Evolutionary conservation across 2,329 filamentous ascomycete species (phyloP).

Genomic region (Leptographium procerum): DNA sequence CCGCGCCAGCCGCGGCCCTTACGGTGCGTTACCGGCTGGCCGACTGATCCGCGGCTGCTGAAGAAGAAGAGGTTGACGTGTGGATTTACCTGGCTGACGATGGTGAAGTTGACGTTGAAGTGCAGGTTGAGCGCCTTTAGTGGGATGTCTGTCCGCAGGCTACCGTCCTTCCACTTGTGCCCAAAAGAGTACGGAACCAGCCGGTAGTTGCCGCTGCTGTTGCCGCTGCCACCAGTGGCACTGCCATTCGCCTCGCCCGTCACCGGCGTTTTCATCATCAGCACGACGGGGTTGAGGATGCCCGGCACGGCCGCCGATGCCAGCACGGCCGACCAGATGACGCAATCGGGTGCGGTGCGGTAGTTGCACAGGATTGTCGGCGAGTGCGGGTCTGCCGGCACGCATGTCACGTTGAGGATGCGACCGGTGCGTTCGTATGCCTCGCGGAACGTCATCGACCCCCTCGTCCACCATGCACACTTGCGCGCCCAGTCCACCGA

Average conservation of each 20-base stretch:
- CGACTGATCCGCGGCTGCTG: slow-evolving; percentile 81
- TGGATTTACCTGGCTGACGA: slow-evolving; percentile 81
- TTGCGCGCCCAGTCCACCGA: slow-evolving; percentile 80
- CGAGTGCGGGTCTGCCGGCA: slow-evolving; percentile 90
- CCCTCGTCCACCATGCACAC: slow-evolving; percentile 81
- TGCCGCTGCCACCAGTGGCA: no score
- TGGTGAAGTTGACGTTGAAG: slow-evolving; percentile 97
- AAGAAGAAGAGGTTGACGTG: slow-evolving; percentile 99
- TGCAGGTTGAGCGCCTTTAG: slow-evolving; percentile 88
- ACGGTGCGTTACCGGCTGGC: slow-evolving; percentile 86
- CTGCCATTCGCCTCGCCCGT: not conserved
- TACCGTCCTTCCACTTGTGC: slow-evolving; percentile 98
- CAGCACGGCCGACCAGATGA: slow-evolving; percentile 94
- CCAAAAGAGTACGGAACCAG: slow-evolving; percentile 90
- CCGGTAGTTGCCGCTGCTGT: slow-evolving; percentile 34
- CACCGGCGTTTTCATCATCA: slow-evolving; percentile 69
- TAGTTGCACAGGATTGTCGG: slow-evolving; percentile 90
- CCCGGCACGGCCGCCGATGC: slow-evolving; percentile 93
- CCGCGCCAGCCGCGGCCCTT: slow-evolving; percentile 91
- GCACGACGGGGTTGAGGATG: slow-evolving; percentile 87
- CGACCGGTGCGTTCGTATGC: slow-evolving; percentile 89
- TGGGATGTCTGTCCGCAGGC: slow-evolving; percentile 86
- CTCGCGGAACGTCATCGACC: slow-evolving; percentile 88
- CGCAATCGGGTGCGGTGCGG: slow-evolving; percentile 87
- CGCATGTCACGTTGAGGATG: slow-evolving; percentile 90